A percentile compares a stretch with the other conserved stretches of the same genome.
phyloP scores from a whole-genome alignment of 2,329 filamentous ascomycete genomes.

The Curvularia eragrostidis region DNA sequence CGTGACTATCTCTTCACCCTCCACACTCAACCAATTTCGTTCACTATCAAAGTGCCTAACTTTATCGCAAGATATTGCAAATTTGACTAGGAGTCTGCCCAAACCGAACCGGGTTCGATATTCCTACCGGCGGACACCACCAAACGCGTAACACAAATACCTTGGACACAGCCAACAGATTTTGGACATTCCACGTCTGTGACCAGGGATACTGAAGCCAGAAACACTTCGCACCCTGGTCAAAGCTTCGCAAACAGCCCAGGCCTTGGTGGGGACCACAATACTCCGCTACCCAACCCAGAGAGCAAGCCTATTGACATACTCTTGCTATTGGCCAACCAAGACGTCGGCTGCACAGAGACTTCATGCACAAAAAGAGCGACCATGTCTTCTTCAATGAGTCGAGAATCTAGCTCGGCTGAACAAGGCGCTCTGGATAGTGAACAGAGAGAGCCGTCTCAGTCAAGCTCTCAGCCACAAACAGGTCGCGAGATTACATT shows the following conservation, averaged over 20 bases:
- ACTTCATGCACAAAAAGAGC: not conserved
- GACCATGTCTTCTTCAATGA: not conserved
- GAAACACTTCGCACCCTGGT: not conserved
- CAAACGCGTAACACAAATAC: not conserved
- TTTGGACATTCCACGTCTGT: not conserved
- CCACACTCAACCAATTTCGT: not conserved
- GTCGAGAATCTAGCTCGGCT: not conserved
- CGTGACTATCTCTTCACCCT: not conserved
- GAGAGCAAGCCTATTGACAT: not conserved
- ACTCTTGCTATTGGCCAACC: not conserved
- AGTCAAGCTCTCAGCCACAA: not conserved
- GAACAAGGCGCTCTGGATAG: not conserved
- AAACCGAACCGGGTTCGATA: not conserved
- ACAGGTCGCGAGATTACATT: not conserved
- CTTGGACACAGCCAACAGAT: not conserved
- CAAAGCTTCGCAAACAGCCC: not conserved
- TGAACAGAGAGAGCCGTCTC: not conserved
- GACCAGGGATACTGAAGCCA: not conserved
- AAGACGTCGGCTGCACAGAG: not conserved
- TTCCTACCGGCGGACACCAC: not conserved
- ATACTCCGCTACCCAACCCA: not conserved
- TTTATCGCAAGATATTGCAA: not conserved
- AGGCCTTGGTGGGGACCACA: not conserved
- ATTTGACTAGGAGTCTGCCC: conserved; percentile 4
- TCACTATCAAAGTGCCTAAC: not conserved